Evolutionary conservation across 1,139 yeast genomes (phyloP), one percentile per base, ranked within the genome.

Genomic region (Magnusiomyces ingens): DNA sequence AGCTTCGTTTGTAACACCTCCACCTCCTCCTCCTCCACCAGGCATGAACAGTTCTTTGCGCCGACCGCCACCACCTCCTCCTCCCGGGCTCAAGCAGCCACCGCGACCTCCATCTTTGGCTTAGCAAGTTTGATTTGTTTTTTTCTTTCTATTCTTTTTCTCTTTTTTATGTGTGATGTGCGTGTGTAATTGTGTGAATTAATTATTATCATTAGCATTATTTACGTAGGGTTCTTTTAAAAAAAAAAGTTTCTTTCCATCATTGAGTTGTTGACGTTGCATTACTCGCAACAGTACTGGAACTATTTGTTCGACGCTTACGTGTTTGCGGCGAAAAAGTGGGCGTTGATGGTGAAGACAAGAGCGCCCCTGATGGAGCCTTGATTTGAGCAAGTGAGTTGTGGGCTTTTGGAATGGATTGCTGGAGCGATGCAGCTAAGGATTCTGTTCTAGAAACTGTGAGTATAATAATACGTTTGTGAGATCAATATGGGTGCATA

Each of bases 71-170:
- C 55, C 51, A 5, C 52, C 50, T 26, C 55, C 58, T 10, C 58
- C 55, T 17, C 49, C 48, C 17, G 37, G 49, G 3, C 45, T 52
- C 26, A 48, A 36, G 36, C 57, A 54, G 22, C 54, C 59, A 21
- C 59, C 58, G 35, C 56, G 59, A 26, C 57, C 57, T 26, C 35
- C 58, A 2, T 22, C 21, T 40, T 3, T 21, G 18, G 21, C 18
- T 12, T 40, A n/a, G 21, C 21, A 15, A 15, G 21, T 15, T 15
- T 40, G 18, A 8, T 40, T 40, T 40, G 21, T 40, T 40, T 40
- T n/a, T 40, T 12, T 40, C 10, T 40, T 40, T n/a, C 18, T 40
- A 12, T 13, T 40, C 10, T 40, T 40, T n/a, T 40, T 40, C 32
- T 26, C 32, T 26, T n/a, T n/a, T n/a, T n/a, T n/a, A n/a, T n/a